Conservation (phyloP, 2,329 filamentous ascomycete species). For the Hypoxylon sp. region DNA sequence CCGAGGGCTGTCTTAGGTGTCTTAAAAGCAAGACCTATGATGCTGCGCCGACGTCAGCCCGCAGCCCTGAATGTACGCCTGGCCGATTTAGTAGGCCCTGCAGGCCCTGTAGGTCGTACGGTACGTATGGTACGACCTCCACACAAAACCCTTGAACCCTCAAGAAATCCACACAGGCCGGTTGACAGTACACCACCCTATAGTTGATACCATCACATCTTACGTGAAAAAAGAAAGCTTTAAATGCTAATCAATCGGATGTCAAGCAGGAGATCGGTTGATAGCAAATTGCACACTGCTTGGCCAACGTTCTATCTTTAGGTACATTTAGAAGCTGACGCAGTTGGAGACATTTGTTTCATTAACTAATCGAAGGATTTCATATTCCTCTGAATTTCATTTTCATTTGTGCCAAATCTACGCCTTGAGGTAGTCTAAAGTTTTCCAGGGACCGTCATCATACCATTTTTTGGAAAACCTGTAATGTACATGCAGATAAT, state of each 20-base stretch:
- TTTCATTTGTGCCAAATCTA: slow-evolving; percentile 35
- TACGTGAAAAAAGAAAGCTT: neutral
- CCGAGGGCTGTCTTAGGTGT: slow-evolving; percentile 8
- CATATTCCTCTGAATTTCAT: slow-evolving; percentile 13
- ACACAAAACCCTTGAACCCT: slow-evolving; percentile 36
- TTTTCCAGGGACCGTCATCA: slow-evolving; percentile 24
- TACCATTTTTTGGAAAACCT: slow-evolving; percentile 23
- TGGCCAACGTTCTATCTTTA: neutral
- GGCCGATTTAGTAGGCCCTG: slow-evolving; percentile 35
- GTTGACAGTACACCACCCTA: slow-evolving; percentile 4
- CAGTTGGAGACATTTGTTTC: neutral
- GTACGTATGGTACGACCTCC: slow-evolving; percentile 25
- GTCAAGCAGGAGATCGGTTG: neutral
- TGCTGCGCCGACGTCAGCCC: slow-evolving; percentile 48
- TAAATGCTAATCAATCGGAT: neutral
- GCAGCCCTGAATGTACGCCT: slow-evolving; percentile 37
- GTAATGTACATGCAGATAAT: slow-evolving; percentile 38
- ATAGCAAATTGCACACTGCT: neutral
- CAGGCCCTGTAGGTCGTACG: too few relatives aligned
- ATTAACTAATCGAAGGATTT: slow-evolving; percentile 11
- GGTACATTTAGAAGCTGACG: neutral
- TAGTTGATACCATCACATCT: neutral
- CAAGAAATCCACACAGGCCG: slow-evolving; percentile 2
- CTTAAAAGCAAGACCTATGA: slow-evolving; percentile 39
- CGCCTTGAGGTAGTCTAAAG: slow-evolving; percentile 26